Percentiles rank a stretch among this genome's conserved stretches.
Conservation (phyloP, 805 yeast species). For the Kazachstania martiniae region DNA sequence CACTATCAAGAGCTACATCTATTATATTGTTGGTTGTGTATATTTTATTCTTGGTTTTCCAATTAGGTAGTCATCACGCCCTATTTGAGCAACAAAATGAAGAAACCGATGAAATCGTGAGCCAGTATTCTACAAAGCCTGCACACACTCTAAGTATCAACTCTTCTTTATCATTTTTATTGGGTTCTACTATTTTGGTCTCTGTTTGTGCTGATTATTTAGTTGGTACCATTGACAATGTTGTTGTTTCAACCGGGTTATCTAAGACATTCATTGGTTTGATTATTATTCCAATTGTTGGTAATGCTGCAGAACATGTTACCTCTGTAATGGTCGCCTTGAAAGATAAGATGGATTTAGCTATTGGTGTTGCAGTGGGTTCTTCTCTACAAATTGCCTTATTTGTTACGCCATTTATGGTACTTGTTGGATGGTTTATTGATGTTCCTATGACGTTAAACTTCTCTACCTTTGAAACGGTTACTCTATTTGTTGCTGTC, state of each 20-base stretch:
- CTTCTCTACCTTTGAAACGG: constrained; percentile 90
- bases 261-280: constrained; percentile 93
- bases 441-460: constrained; percentile 88
- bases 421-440: constrained; percentile 83
- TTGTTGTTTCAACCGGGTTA: constrained; percentile 74
- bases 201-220: constrained; percentile 88
- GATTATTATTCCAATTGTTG: constrained; percentile 90
- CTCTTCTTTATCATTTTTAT: constrained; percentile 44
- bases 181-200: constrained; percentile 63
- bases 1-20: constrained; percentile 78
- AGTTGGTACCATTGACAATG: constrained; percentile 86
- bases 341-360: constrained; percentile 95
- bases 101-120: constrained; percentile 29
- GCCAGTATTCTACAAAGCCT: constrained; percentile 13
- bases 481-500: constrained; percentile 80
- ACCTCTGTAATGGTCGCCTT: constrained; percentile 92
- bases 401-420: constrained; percentile 93
- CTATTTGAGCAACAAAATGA: constrained; percentile 53
- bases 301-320: constrained; percentile 98
- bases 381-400: constrained; percentile 91
- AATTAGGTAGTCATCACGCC: constrained; percentile 72
- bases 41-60: constrained; percentile 72
- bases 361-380: constrained; percentile 94
- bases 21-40: constrained; percentile 69
- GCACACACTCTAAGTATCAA: constrained; percentile 35